Conservation (phyloP, 2,329 filamentous ascomycete species). For the Cladophialophora bantiana region DNA sequence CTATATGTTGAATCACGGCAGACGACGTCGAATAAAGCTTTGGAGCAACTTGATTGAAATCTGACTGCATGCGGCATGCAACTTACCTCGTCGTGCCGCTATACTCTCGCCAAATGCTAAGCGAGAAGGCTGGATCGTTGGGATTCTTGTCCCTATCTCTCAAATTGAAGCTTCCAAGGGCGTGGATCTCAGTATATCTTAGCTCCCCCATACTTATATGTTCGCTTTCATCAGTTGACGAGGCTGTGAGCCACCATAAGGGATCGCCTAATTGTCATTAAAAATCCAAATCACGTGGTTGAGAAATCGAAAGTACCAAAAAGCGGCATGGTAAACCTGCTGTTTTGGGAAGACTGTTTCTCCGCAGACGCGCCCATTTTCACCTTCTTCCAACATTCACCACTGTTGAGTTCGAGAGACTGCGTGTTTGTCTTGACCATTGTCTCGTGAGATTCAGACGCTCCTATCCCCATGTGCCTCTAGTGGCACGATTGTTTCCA, state of each 20-base stretch:
- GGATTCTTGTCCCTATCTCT: not conserved
- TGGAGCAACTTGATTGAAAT: no score
- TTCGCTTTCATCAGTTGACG: not conserved
- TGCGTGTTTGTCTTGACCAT: not conserved
- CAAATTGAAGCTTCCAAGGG: no score
- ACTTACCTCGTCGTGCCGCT: no score
- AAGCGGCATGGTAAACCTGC: not conserved
- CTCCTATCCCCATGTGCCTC: not conserved
- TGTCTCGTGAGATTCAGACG: not conserved
- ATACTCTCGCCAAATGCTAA: no score
- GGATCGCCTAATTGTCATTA: not conserved
- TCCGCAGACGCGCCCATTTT: slow-evolving; percentile 10
- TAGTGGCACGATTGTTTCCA: not conserved
- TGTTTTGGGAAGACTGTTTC: not conserved
- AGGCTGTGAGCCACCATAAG: not conserved
- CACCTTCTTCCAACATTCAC: slow-evolving; percentile 5
- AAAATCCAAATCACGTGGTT: not conserved
- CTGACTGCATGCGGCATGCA: no score
- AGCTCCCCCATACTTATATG: not conserved
- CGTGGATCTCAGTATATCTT: no score
- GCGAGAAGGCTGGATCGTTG: not conserved
- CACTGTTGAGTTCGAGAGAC: not conserved
- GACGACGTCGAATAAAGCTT: no score
- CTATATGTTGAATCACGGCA: no score
- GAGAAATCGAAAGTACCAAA: not conserved